Evolutionary conservation across 2,329 filamentous ascomycete genomes (phyloP).

Genomic region (Pestalotiopsis sp.): DNA sequence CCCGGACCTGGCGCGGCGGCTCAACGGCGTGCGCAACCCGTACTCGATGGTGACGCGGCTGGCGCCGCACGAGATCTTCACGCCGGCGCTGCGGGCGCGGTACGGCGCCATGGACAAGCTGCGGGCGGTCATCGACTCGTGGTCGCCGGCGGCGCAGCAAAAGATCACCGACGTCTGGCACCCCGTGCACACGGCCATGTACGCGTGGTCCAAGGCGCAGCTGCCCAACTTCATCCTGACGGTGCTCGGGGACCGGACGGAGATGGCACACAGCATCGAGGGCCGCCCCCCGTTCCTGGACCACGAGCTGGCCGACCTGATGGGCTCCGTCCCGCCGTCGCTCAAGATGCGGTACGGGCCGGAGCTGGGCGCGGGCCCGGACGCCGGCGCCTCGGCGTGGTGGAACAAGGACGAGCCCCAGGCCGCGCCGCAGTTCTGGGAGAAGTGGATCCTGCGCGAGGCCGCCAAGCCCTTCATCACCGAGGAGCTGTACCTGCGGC

Average conservation of each 20-base stretch:
- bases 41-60: neutral
- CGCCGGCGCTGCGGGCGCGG: neutral
- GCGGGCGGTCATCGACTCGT: slow-evolving; percentile 5
- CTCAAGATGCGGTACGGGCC: slow-evolving; percentile 20
- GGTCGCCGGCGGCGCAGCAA: slow-evolving; percentile 7
- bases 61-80: slow-evolving; percentile 4
- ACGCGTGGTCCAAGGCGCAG: slow-evolving; percentile 18
- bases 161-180: slow-evolving; percentile 18
- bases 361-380: slow-evolving; percentile 1
- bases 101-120: slow-evolving; percentile 6
- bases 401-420: slow-evolving; percentile 7
- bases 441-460: slow-evolving; percentile 24
- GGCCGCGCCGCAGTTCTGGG: slow-evolving; percentile 15
- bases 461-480: slow-evolving; percentile 21
- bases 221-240: slow-evolving; percentile 18
- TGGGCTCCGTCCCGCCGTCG: slow-evolving; percentile 17
- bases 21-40: slow-evolving; percentile 11
- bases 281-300: slow-evolving; percentile 21
- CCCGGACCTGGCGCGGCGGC: neutral
- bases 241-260: slow-evolving; percentile 19
- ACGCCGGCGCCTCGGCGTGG: slow-evolving; percentile 14
- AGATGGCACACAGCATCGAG: slow-evolving; percentile 24
- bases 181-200: slow-evolving; percentile 18
- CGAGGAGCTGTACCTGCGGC: slow-evolving; percentile 50
- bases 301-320: slow-evolving; percentile 20